These are phyloP conservation scores for Candida chauliodis DNA, from an alignment of 805 yeast genomes.

Conservation along the genomic window DNA sequence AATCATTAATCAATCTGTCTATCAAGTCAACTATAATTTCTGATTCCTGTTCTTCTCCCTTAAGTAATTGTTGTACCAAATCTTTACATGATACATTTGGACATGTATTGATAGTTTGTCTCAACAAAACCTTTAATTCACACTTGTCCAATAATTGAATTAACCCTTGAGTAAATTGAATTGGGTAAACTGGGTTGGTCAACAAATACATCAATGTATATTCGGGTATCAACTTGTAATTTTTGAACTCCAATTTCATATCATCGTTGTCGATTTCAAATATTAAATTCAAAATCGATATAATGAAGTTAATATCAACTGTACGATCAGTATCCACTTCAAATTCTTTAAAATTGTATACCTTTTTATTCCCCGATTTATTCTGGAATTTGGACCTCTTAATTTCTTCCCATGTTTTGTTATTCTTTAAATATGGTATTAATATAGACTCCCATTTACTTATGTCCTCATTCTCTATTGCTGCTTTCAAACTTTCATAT, in stretches of 20 bases:
- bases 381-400: conserved; percentile 14
- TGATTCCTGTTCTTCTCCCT: conserved; percentile 44
- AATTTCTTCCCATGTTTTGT: conserved; percentile 21
- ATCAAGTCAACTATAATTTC: conserved; percentile 69
- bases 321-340: conserved; percentile 65
- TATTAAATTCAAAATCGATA: conserved; percentile 40
- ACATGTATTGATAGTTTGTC: conserved; percentile 81
- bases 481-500: conserved; percentile 20
- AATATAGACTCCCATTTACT: conserved; percentile 26
- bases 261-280: conserved; percentile 22
- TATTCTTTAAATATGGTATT: conserved; percentile 27
- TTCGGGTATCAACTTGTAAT: conserved; percentile 46
- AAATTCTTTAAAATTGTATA: conserved; percentile 40
- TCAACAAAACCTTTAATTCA: conserved; percentile 59
- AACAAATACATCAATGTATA: conserved; percentile 65
- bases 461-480: conserved; percentile 17
- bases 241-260: conserved; percentile 18
- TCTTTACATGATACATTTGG: conserved; percentile 65
- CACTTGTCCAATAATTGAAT: conserved; percentile 42
- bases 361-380: conserved; percentile 9
- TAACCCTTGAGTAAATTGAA: conserved; percentile 50
- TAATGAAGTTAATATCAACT: conserved; percentile 57
- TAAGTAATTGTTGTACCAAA: conserved; percentile 58
- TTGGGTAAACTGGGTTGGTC: conserved; percentile 86
- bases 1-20: conserved; percentile 63